Evolutionary conservation across 805 yeast species (phyloP).

Genomic region (Candida ficus): DNA sequence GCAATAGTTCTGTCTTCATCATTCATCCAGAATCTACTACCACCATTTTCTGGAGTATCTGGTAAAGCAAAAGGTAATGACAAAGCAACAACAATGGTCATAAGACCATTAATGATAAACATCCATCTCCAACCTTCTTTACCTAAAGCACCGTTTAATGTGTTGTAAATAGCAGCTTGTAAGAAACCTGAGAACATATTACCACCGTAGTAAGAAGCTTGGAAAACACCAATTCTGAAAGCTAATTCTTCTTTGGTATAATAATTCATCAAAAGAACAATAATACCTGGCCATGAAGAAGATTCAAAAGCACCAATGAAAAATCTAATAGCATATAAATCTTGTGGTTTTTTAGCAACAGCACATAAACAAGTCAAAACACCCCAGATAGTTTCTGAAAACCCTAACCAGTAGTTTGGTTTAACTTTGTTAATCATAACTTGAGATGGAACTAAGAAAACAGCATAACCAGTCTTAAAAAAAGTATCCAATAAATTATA

Average conservation of each 20-base stretch:
- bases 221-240: slow-evolving; percentile 26
- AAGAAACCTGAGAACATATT: slow-evolving; percentile 31
- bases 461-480: slow-evolving; percentile 55
- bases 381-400: slow-evolving; percentile 65
- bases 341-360: slow-evolving; percentile 26
- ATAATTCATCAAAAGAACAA: slow-evolving; percentile 30
- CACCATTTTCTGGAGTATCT: slow-evolving; percentile 29
- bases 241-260: slow-evolving; percentile 32
- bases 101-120: slow-evolving; percentile 15
- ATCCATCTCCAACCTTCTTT: slow-evolving; percentile 14
- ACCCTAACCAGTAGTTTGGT: slow-evolving; percentile 41
- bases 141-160: slow-evolving; percentile 9
- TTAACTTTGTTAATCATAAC: slow-evolving; percentile 53
- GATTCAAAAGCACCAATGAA: slow-evolving; percentile 68
- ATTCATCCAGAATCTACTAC: slow-evolving; percentile 27
- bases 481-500: slow-evolving; percentile 41
- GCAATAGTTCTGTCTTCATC: slow-evolving; percentile 28
- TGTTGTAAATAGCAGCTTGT: slow-evolving; percentile 22
- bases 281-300: slow-evolving; percentile 44
- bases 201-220: slow-evolving; percentile 13
- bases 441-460: slow-evolving; percentile 64
- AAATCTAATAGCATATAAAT: slow-evolving; percentile 56
- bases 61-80: slow-evolving; percentile 33
- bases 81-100: slow-evolving; percentile 25
- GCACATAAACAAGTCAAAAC: slow-evolving; percentile 54